Base-by-base conservation (phyloP, 495 filamentous ascomycete genomes). In the Trichoderma parareesei region DNA sequence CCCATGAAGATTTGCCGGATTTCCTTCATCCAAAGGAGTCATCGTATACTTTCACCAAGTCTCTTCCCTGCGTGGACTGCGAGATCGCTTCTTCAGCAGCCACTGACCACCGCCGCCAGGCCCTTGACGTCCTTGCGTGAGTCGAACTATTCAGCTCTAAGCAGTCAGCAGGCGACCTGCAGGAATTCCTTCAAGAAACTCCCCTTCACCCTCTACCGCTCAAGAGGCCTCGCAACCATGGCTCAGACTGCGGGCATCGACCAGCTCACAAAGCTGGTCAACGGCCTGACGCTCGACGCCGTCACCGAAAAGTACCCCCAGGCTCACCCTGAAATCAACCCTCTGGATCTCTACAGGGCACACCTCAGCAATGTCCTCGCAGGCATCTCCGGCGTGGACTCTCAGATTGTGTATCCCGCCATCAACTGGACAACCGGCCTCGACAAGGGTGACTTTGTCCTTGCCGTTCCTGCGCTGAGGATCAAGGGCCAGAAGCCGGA, bases 361-460 rank as follows among this genome's bases (percentile, higher is more conserved):
- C 90, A 96, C 67, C 87, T 97, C 67, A 83, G 90, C 64, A 81
- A 89, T 55, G 80, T 88, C 41, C 78, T 98, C 40, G 81, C 83
- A n/a, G 78, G 83, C n/a, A 82, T 89, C 61, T 86, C 88, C 20
- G 89, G 85, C 10, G 87, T 93, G 61, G 89, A 93, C 57, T 69
- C 85, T 3, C 81, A 81, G 60, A 84, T 92, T 72, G 90, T 98
- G 71, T 95, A 90, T 70, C 78, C 87, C 20, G 84, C 85, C 38
- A 76, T 98, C 42, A 79, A 85, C 71, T 96, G 91, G 91, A 96
- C 93, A 14, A 81, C 83, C 67, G 85, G 85, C 60, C 78, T 96
- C 38, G 93, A 97, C 65, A 95, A 95, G 81, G 93, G 93, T 66
- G 93, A 98, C 73, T 76, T 98, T 68, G 79, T 88, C 57, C 78